Percentiles rank a stretch among this genome's conserved stretches.
Conservation (phyloP, 192 early-diverging fungal species). For the Coemansia sp. region DNA sequence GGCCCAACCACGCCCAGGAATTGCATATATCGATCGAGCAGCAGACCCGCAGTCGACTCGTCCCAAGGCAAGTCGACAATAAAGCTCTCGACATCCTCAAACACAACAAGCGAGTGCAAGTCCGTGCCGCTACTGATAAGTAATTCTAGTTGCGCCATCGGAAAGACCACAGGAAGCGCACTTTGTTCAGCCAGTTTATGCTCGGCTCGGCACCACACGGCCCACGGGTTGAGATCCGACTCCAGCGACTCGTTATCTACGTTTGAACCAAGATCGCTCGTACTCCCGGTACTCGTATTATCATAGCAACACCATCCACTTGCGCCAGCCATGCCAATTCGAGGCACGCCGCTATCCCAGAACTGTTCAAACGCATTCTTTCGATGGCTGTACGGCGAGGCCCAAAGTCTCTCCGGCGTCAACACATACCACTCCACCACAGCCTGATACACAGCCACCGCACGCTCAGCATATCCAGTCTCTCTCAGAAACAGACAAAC, state of each 20-base stretch:
- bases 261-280: not conserved
- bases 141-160: not conserved
- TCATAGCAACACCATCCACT: slow-evolving; percentile 20
- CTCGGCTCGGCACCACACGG: not conserved
- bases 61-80: slow-evolving; percentile 26
- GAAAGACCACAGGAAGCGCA: not conserved
- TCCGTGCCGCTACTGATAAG: not conserved
- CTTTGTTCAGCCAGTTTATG: not conserved
- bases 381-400: slow-evolving; percentile 12
- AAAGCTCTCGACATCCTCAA: slow-evolving; percentile 39
- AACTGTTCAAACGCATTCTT: slow-evolving; percentile 22
- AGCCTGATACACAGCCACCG: slow-evolving; percentile 28
- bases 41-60: not conserved
- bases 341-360: slow-evolving; percentile 33
- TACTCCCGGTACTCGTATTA: not conserved
- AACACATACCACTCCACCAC: slow-evolving; percentile 37
- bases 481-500: slow-evolving; percentile 27
- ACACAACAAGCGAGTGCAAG: slow-evolving; percentile 26
- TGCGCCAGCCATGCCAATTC: slow-evolving; percentile 21
- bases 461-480: slow-evolving; percentile 25
- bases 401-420: not conserved
- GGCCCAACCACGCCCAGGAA: slow-evolving; percentile 39
- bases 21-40: slow-evolving; percentile 25
- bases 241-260: not conserved
- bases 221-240: not conserved